Conservation (phyloP, 192 early-diverging fungal genomes). For the Kappamyces sp. region DNA sequence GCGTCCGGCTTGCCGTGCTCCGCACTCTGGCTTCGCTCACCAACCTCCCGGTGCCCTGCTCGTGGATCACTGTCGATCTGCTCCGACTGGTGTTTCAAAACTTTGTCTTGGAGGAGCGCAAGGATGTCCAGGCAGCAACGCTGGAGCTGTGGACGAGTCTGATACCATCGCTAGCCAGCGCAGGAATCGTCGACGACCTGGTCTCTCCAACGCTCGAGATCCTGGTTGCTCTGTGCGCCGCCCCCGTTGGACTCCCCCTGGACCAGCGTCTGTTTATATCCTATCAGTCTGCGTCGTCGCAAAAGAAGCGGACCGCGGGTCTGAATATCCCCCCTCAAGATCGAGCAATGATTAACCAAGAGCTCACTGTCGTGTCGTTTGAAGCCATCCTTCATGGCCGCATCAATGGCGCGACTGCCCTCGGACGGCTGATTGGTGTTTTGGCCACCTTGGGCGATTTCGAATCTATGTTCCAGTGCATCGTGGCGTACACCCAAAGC, state of each 20-base stretch:
- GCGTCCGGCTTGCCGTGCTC: constrained; percentile 78
- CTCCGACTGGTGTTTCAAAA: constrained; percentile 86
- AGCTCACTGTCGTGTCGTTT: constrained; percentile 71
- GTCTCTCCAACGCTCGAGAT: constrained; percentile 29
- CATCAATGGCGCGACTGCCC: constrained; percentile 64
- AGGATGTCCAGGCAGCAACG: constrained; percentile 55
- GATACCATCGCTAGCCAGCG: constrained; percentile 17
- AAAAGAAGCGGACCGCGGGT: constrained; percentile 12
- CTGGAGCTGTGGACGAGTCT: constrained; percentile 64
- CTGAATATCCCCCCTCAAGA: constrained; percentile 76
- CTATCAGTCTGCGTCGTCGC: constrained; percentile 7
- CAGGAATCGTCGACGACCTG: constrained; percentile 14
- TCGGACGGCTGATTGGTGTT: constrained; percentile 66
- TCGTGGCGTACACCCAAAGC: constrained; percentile 61
- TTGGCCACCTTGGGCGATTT: too few species aligned
- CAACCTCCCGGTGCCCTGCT: constrained; percentile 15
- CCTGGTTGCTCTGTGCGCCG: constrained; percentile 72
- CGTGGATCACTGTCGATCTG: constrained; percentile 57
- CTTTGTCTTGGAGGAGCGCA: constrained; percentile 77
- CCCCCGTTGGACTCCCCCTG: constrained; percentile 80
- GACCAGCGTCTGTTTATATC: constrained; percentile 42
- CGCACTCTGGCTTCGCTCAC: constrained; percentile 70
- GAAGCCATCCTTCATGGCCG: constrained; percentile 79
- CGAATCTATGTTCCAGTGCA: too few species aligned
- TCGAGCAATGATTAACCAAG: constrained; percentile 84